Base-by-base conservation (phyloP, 2,329 filamentous ascomycete genomes). In the Teratosphaeria pseudoeucalypti region DNA sequence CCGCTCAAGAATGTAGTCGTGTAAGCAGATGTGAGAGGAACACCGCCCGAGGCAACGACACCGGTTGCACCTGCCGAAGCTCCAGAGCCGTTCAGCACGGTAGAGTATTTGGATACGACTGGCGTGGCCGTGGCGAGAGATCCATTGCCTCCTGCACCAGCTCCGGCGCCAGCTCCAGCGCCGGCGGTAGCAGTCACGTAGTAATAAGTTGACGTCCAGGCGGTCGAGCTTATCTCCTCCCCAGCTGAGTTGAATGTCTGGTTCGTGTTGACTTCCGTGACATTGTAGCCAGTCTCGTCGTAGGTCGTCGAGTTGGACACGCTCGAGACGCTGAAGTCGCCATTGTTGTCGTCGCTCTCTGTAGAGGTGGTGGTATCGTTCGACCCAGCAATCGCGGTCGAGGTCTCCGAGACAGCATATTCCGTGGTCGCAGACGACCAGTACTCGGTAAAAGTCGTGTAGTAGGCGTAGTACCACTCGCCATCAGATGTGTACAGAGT, bases 391-490 rank as follows among this genome's bases (percentile, higher is more conserved):
- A 63, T 57, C 6, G 62, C 60, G 2, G 67, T 67, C 34, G 63
- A 62, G 4, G 65, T 62, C 29, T 62, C 62, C 6, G 61, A 64
- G 29, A 55, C 34, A 11, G 54, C 58, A 16, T 67, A 68, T 10
- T 68, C 64, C 1, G 68, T 69, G 1, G 69, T 67, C 6, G 67
- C 64, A 6, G 68, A 64, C 7, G 66, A 58, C 68, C 69, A 72
- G 16, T 65, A 64, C 12, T 65, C 57, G 10, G 63, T 67, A 55
- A 60, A 72, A 3, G 68, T 59, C 12, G 63, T 69, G 57, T 65
- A 72, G 59, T 69, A 72, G 7, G 66, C 57, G 26, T 55, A 64
- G 59, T 68, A 71, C 69, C 70, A 72, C n/a, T 57, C 58, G 12
- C 67, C 66, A 54, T 65, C 63, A 16, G 56, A 34, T 16, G 61